A percentile compares a stretch with the other conserved stretches of the same genome.
phyloP scores from a whole-genome alignment of 768 basidiomycete species.

The Tulasnella sp. region DNA sequence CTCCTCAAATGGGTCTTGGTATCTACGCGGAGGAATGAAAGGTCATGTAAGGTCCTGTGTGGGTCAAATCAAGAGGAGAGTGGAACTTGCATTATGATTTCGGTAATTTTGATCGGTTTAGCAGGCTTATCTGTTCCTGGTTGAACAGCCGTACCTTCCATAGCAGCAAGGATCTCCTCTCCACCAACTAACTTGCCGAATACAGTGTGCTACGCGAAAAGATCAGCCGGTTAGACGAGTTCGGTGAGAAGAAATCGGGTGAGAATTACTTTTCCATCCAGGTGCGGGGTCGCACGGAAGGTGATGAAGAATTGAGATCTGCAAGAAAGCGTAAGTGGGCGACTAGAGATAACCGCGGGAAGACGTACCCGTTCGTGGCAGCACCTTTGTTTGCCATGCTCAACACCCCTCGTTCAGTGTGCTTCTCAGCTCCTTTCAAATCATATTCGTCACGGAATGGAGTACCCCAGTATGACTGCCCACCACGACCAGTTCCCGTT shows the following conservation, averaged over 20 bases:
- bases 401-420: slow-evolving; percentile 76
- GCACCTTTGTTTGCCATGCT: slow-evolving; percentile 97
- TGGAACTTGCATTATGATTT: slow-evolving; percentile 71
- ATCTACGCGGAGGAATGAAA: slow-evolving; percentile 43
- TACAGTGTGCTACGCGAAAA: slow-evolving; percentile 60
- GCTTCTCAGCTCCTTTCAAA: slow-evolving; percentile 79
- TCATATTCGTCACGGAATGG: slow-evolving; percentile 95
- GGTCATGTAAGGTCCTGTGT: neutral
- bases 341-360: slow-evolving; percentile 35
- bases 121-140: slow-evolving; percentile 82
- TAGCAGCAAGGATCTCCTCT: slow-evolving; percentile 77
- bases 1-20: slow-evolving; percentile 92
- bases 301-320: slow-evolving; percentile 95
- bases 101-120: slow-evolving; percentile 79
- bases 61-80: neutral
- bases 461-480: slow-evolving; percentile 89
- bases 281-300: slow-evolving; percentile 74
- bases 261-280: slow-evolving; percentile 62
- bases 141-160: slow-evolving; percentile 78
- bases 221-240: neutral
- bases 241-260: no score
- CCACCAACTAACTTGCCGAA: slow-evolving; percentile 97
- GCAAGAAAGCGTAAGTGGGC: slow-evolving; percentile 12
- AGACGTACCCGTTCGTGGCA: slow-evolving; percentile 67
- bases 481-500: slow-evolving; percentile 90